phyloP scores from a whole-genome alignment of 2,329 filamentous ascomycete species.

The Ceratocystis lukuohia region DNA sequence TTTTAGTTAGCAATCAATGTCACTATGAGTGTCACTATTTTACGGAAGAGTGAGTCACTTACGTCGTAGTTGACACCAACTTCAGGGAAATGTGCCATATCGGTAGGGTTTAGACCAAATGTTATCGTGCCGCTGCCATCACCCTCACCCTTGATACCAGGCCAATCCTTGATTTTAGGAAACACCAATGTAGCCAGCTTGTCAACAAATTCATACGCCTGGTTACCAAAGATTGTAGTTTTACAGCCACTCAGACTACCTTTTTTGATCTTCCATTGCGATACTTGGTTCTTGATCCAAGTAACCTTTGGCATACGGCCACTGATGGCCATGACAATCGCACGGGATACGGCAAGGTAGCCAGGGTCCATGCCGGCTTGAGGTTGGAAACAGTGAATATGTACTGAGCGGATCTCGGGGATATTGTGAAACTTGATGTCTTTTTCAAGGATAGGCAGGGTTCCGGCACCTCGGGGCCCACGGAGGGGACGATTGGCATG shows the following conservation, averaged over 20 bases:
- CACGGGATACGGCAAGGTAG: conserved; percentile 67
- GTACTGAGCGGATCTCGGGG: conserved; percentile 67
- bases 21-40: background rate
- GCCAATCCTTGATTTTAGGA: conserved; percentile 93
- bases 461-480: conserved; percentile 63
- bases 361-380: conserved; percentile 56
- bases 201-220: conserved; percentile 80
- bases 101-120: conserved; percentile 64
- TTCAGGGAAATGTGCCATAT: conserved; percentile 79
- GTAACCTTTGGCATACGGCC: conserved; percentile 61
- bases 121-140: conserved; percentile 79
- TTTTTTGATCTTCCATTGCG: conserved; percentile 59
- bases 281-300: conserved; percentile 54
- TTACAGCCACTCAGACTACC: conserved; percentile 65
- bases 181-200: conserved; percentile 83
- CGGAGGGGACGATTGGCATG: conserved; percentile 81
- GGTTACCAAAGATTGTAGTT: conserved; percentile 60
- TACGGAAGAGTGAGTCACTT: conserved; percentile 31
- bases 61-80: conserved; percentile 92
- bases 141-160: conserved; percentile 51
- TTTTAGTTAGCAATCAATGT: conserved; percentile 16
- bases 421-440: conserved; percentile 72
- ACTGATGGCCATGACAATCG: conserved; percentile 74
- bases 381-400: conserved; percentile 63
- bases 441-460: conserved; percentile 57